Percentiles rank a stretch among this genome's conserved stretches.
Evolutionary conservation across 331 rosid genomes (phyloP).

Genomic region (Stylosanthes scabra): DNA sequence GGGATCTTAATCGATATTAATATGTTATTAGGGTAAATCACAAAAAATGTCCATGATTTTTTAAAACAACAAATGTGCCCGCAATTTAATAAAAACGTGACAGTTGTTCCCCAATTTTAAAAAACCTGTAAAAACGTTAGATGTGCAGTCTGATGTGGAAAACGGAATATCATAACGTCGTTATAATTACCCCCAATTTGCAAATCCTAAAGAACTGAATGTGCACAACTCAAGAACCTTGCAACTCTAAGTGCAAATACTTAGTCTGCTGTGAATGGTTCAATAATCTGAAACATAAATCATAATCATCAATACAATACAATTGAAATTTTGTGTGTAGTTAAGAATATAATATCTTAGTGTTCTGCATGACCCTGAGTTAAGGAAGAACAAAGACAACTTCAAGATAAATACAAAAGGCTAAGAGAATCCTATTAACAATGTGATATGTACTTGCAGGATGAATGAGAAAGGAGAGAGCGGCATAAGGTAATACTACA

Average conservation of each 20-base stretch:
- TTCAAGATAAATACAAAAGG: conserved; percentile 86
- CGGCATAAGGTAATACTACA: conserved; percentile 56
- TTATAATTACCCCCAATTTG: too few species aligned
- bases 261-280: conserved; percentile 81
- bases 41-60: too few species aligned
- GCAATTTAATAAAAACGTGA: too few species aligned
- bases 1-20: too few species aligned
- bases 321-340: background rate
- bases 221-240: conserved; percentile 88
- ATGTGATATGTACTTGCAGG: conserved; percentile 64
- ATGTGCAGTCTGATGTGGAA: too few species aligned
- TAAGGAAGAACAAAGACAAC: conserved; percentile 84
- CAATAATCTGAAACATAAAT: conserved; percentile 61
- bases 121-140: too few species aligned
- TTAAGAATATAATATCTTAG: conserved; percentile 41
- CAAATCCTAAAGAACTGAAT: conserved; percentile 76
- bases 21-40: too few species aligned
- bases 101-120: too few species aligned
- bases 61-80: too few species aligned
- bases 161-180: too few species aligned
- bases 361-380: conserved; percentile 79
- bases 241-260: conserved; percentile 86
- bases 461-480: conserved; percentile 59
- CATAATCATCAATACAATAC: background rate
- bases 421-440: conserved; percentile 69